Evolutionary conservation across 2,329 filamentous ascomycete species (phyloP), one percentile per base, ranked within the genome.

Genomic region (Neonectria sp.): DNA sequence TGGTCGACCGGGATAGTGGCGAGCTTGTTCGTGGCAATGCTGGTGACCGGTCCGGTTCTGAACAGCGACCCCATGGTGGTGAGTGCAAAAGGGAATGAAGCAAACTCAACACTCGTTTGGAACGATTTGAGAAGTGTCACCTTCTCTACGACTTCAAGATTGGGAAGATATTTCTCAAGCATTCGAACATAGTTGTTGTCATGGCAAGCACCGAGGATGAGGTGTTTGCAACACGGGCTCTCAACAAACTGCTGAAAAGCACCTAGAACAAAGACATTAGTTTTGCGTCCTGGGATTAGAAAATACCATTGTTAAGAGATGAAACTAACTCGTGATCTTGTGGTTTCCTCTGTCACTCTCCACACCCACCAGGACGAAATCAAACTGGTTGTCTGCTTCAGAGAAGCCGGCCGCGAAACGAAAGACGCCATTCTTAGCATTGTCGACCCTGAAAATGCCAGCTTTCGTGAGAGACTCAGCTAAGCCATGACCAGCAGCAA

Each of bases 41-140:
- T 24, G 9, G n/a, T 9, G 9, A 45, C n/a, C 8, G 11, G n/a
- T 11, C 11, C 7, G 4, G 40, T 45, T 12, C 40, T 45, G n/a
- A 45, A 45, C n/a, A 45, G 17, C 4, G n/a, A 45, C 3, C 9
- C 40, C 8, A 45, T 24, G 8, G 40, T 45, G n/a, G n/a, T n/a
- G n/a, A 45, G 4, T 9, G n/a, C 3, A 12, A 45, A 45, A 21
- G 40, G n/a, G n/a, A 45, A 6, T 12, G n/a, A 12, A 45, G 40
- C n/a, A 24, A 45, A 24, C n/a, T 13, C n/a, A 11, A 24, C 6
- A 12, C 8, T n/a, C n/a, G 40, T 45, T n/a, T 9, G 24, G 31
- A 61, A 61, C 33, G 33, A 17, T 3, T 46, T 25, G 15, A 61
- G 49, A 61, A 61, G 58, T 45, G 37, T 55, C 4, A 61, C 37